Evolutionary conservation across 2,329 filamentous ascomycete species (phyloP).

Genomic region (Herpotrichia juniperi): DNA sequence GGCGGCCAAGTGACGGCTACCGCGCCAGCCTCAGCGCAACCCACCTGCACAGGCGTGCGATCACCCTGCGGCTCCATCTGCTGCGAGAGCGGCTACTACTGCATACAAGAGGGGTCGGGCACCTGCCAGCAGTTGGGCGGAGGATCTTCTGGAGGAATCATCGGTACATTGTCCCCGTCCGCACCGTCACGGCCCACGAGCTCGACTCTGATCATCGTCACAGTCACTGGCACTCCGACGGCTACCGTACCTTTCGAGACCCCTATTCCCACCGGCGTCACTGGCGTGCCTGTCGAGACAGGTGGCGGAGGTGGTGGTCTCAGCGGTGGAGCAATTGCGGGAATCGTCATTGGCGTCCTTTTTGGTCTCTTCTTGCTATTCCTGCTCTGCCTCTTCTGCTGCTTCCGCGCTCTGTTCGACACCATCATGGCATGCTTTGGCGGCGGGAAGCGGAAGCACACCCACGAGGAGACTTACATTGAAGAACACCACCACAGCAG

Average conservation of each 20-base stretch:
- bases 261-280: conserved; percentile 60
- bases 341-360: conserved; percentile 78
- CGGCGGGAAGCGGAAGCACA: conserved; percentile 57
- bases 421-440: conserved; percentile 66
- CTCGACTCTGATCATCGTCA: conserved; percentile 59
- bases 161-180: conserved; percentile 52
- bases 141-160: conserved; percentile 52
- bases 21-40: conserved; percentile 19
- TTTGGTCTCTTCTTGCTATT: conserved; percentile 70
- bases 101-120: conserved; percentile 56
- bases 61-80: conserved; percentile 71
- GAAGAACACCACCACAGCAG: conserved; percentile 68
- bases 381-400: conserved; percentile 77
- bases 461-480: conserved; percentile 64
- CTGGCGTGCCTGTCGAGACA: conserved; percentile 40
- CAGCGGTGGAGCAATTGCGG: conserved; percentile 76
- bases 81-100: conserved; percentile 74
- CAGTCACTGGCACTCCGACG: conserved; percentile 52
- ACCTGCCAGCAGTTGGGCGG: conserved; percentile 64
- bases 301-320: conserved; percentile 51
- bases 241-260: conserved; percentile 57
- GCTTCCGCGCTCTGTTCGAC: conserved; percentile 60
- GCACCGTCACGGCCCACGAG: conserved; percentile 58
- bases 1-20: conserved; percentile 21
- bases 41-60: conserved; percentile 57